Evolutionary conservation across 805 yeast species (phyloP), one percentile per base, ranked within the genome.

Genomic region (Candida nemodendra): DNA sequence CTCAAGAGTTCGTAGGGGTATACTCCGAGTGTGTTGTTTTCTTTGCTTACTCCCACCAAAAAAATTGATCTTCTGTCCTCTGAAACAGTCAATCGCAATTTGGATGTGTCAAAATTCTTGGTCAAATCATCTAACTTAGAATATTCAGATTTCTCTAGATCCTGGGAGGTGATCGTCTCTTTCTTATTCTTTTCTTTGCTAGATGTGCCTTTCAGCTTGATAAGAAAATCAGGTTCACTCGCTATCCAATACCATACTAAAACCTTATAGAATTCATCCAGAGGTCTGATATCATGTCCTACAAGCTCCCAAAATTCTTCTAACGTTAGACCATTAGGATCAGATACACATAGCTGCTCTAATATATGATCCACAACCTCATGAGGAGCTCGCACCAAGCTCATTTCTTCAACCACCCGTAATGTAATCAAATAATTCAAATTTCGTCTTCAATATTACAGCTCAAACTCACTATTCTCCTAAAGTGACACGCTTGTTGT

Each of bases 31-130:
- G 68, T 59, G 34, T 72, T 67, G 48, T 74, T 78, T 25, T 71
- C 67, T 40, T 69, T 68, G 22, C 71, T 69, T 22, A 72, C 69
- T 11, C 84, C 85, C 0, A 86, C 75, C 27, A 84, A 58, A 33
- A 67, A 69, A 13, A 68, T 50, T 70, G 84, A 82, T 49, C 78
- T 78, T 27, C 72, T 72, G 38, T 76, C 80, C 18, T 76, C 75
- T 4, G 70, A 65, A 3, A 83, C 75, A 12, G 63, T 60, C 3
- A 72, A 38, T 8, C 49, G 33, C 3, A 52, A 29, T 1, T 44
- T 38, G 0, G 39, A 34, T 19, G 38, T 44, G 9, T 49, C 47
- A 11, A 44, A 41, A 6, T 34, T 17, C 4, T 32, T 31, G n/a
- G 34, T 9, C 7, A 51, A 31, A 3, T 27, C 29, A 1, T 17